Base-by-base conservation (phyloP, 257 asterid species). In the Nicotiana benthamiana region DNA sequence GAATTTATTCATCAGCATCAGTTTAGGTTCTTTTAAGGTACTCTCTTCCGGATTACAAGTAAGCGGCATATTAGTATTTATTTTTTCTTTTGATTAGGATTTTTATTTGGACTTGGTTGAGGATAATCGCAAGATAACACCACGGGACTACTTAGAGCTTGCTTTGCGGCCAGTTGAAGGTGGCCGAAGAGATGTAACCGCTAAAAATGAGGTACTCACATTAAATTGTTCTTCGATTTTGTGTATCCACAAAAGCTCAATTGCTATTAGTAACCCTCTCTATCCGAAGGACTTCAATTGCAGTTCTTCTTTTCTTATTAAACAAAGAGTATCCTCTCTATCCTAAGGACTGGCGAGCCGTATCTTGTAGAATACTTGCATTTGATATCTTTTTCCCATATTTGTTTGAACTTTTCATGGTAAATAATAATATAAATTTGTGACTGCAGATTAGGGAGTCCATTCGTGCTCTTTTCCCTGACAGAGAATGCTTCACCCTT, bases 391-490 rank as follows among this genome's bases (percentile, higher is more conserved):
- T 78, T 57, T 15, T 20, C 54, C 18, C 70, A 60, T 79, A 48
- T 24, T 61, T 43, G 65, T 62, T 36, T 18, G 30, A 57, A 65
- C 24, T 30, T 81, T 16, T 70, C 40, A 10, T 79, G 60, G 62
- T 82, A 52, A 61, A 70, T 56, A 17, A 65, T 32, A n/a, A 61
- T 6, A 26, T 83, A 74, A 24, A 66, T 51, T 40, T 80, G 60
- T 79, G 59, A 64, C 62, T 65, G 82, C 82, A 96, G 99, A 96
- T 96, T 64, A 94, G 98, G 53, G 99, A 96, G 86, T 96, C 98
- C 83, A 94, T 96, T 85, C 97, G 97, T 83, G 99, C 99, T 83
- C 97, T 95, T 84, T 95, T 95, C 85, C 99, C 99, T 20, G 97
- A 95, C 86, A 90, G 99, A 84, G 99, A 95, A 83, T 95, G 99